Evolutionary conservation across 164 flowering plant species (phyloP).

Genomic region (Cinnamomum chago): DNA sequence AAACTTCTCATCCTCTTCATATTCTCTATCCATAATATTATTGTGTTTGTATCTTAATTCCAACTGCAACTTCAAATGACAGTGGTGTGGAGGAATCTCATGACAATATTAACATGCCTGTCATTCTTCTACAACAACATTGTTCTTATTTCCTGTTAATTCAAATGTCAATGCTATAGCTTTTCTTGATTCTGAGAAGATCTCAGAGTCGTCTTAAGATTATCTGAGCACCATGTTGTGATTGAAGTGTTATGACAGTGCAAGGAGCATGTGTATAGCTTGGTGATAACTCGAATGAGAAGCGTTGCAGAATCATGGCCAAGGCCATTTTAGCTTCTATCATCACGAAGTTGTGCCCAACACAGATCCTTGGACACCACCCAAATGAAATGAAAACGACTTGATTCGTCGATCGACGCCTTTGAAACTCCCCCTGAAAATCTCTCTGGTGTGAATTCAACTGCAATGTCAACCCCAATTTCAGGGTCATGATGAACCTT

Average conservation of each 20-base stretch:
- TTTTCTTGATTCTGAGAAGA: not conserved
- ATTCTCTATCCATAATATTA: no score
- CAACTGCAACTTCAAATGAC: no score
- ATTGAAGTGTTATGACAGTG: conserved; percentile 1
- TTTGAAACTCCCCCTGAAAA: not conserved
- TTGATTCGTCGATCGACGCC: conserved; percentile 2
- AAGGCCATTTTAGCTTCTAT: conserved; percentile 1
- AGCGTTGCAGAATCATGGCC: conserved; percentile 8
- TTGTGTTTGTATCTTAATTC: no score
- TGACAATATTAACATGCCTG: no score
- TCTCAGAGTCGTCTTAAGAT: not conserved
- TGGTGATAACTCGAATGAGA: conserved; percentile 7
- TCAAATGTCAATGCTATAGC: not conserved
- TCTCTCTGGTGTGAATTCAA: conserved; percentile 5
- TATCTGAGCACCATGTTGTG: conserved; percentile 7
- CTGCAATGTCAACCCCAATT: not conserved
- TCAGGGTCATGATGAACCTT: conserved; percentile 8
- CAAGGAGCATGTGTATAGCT: conserved; percentile 3
- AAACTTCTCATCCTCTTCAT: no score
- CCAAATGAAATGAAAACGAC: conserved; percentile 4
- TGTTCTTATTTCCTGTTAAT: not conserved
- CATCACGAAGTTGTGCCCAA: conserved; percentile 6
- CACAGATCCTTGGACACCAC: conserved; percentile 5
- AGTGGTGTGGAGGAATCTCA: no score
- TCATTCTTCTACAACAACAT: not conserved